Percentiles rank a stretch among this genome's conserved stretches.
Evolutionary conservation across 2,329 filamentous ascomycete genomes (phyloP).

Genomic region (Colletotrichum echinochloae): DNA sequence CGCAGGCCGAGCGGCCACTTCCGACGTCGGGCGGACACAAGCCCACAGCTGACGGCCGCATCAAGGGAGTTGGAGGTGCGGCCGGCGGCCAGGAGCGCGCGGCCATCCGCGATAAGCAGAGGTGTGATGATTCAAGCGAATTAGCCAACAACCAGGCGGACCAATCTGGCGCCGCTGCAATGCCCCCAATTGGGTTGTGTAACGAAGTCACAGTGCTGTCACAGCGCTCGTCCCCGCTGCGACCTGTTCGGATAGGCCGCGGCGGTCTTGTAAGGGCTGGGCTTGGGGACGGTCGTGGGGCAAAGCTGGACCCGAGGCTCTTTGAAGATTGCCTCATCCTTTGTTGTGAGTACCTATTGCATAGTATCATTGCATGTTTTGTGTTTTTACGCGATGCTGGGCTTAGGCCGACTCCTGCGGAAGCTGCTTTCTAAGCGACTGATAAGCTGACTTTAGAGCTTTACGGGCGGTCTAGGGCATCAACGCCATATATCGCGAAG

Average conservation of each 20-base stretch:
- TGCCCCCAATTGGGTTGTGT: neutral
- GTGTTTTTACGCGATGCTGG: neutral
- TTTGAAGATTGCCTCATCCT: neutral
- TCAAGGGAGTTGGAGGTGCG: neutral
- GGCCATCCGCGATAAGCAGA: conserved; percentile 31
- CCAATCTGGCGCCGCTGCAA: conserved; percentile 22
- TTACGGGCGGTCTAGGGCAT: conserved; percentile 1
- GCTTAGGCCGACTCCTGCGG: neutral
- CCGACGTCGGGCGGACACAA: conserved; percentile 48
- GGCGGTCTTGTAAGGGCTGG: neutral
- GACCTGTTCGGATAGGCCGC: conserved; percentile 7
- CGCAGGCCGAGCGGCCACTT: conserved; percentile 47
- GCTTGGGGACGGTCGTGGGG: neutral
- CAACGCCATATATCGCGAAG: neutral
- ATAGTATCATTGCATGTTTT: neutral
- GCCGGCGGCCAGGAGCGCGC: conserved; percentile 30
- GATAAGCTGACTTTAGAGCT: neutral
- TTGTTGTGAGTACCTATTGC: neutral
- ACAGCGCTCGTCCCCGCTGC: conserved; percentile 15
- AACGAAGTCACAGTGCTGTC: neutral
- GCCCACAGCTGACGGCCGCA: conserved; percentile 30
- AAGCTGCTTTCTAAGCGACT: neutral
- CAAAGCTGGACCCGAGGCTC: conserved; percentile 12
- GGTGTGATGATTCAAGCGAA: conserved; percentile 30
- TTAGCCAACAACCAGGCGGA: conserved; percentile 29